Evolutionary conservation across 2,329 filamentous ascomycete genomes (phyloP).

Genomic region (Gliomastix tumulicola): DNA sequence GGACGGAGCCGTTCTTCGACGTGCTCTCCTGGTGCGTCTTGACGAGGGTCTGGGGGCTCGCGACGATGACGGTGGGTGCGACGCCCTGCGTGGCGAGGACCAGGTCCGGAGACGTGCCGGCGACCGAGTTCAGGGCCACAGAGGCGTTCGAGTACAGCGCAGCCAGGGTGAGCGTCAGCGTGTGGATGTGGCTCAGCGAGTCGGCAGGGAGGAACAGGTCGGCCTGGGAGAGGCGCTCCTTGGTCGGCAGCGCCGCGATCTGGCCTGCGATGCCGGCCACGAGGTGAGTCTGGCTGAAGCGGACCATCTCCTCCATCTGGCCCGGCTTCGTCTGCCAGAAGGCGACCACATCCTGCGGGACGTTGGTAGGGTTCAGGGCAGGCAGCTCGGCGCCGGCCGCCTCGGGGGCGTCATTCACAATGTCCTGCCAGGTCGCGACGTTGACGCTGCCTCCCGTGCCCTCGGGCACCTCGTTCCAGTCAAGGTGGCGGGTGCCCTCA

Average conservation of each 20-base stretch:
- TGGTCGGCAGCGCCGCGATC: conserved; percentile 66
- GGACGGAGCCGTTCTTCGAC: conserved; percentile 43
- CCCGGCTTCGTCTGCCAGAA: conserved; percentile 56
- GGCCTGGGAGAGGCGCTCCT: conserved; percentile 63
- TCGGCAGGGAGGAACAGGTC: conserved; percentile 86
- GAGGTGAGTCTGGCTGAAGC: conserved; percentile 79
- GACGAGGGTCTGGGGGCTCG: conserved; percentile 66
- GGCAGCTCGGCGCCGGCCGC: conserved; percentile 58
- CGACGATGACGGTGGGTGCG: conserved; percentile 75
- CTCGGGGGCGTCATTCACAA: conserved; percentile 63
- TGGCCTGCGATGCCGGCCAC: conserved; percentile 78
- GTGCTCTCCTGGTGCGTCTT: conserved; percentile 59
- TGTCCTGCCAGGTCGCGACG: conserved; percentile 88
- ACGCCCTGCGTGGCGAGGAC: conserved; percentile 65
- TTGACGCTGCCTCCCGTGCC: conserved; percentile 68
- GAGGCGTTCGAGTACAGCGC: conserved; percentile 82
- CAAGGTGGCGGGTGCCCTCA: conserved; percentile 82
- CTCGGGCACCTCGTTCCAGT: conserved; percentile 85
- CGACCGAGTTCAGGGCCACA: conserved; percentile 82
- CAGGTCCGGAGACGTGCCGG: conserved; percentile 65
- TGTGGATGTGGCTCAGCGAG: conserved; percentile 71
- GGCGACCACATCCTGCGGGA: conserved; percentile 51
- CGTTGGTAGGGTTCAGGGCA: conserved; percentile 33
- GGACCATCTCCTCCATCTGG: conserved; percentile 61
- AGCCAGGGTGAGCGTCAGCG: conserved; percentile 71